These are phyloP conservation scores for Eucalyptus erythrocorys DNA, from an alignment of 345 rosid species.

Conservation along the genomic window DNA sequence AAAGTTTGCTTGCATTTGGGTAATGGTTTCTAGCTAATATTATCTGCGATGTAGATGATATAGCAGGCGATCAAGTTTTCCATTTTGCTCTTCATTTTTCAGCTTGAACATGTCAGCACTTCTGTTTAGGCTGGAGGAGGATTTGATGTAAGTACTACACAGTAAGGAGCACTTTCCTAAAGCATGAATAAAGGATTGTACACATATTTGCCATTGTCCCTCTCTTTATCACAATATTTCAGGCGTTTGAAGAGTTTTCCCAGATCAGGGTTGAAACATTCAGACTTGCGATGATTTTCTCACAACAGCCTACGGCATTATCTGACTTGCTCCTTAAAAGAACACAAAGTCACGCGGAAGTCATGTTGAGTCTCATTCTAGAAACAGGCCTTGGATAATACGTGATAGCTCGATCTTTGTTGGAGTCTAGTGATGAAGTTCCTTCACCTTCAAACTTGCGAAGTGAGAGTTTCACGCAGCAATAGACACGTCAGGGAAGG, in stretches of 20 bases:
- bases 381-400: no score
- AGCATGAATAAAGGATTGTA: not conserved
- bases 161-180: not conserved
- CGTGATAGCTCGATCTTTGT: no score
- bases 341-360: no score
- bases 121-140: not conserved
- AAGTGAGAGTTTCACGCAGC: no score
- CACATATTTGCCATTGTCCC: not conserved
- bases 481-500: no score
- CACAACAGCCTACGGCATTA: no score
- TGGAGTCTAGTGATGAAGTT: no score
- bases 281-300: no score
- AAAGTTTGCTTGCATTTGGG: not conserved
- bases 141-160: not conserved
- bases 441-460: no score
- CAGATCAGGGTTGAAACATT: no score
- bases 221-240: not conserved
- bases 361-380: no score
- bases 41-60: not conserved
- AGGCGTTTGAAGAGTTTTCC: not conserved
- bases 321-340: no score
- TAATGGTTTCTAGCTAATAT: not conserved
- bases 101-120: not conserved
- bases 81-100: not conserved
- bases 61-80: not conserved